phyloP scores from a whole-genome alignment of 306 rosid genomes.

The Rubus idaeus region DNA sequence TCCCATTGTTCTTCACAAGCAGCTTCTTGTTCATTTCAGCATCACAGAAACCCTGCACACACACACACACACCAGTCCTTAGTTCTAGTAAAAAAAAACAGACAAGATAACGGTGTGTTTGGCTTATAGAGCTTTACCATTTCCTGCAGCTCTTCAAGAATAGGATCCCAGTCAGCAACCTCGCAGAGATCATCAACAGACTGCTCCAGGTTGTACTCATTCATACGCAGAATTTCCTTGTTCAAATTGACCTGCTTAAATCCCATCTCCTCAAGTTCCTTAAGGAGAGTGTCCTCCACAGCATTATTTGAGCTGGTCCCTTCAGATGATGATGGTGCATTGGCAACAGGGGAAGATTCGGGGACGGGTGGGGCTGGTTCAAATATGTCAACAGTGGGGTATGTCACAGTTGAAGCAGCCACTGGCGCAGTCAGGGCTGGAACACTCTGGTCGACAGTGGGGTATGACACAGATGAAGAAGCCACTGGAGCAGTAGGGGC shows the following conservation, averaged over 20 bases:
- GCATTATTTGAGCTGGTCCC: conserved; percentile 25
- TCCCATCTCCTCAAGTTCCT: conserved; percentile 83
- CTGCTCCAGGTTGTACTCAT: conserved; percentile 64
- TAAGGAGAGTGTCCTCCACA: conserved; percentile 67
- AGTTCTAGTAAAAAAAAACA: conserved; percentile 12
- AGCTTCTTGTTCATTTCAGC: conserved; percentile 64
- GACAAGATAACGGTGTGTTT: not conserved
- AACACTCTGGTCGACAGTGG: conserved; percentile 31
- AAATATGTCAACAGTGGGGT: conserved; percentile 46
- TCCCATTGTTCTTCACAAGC: conserved; percentile 83
- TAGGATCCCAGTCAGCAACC: conserved; percentile 77
- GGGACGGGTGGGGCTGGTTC: conserved; percentile 22
- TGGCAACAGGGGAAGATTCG: conserved; percentile 21
- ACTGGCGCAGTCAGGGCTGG: conserved; percentile 26
- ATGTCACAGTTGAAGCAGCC: conserved; percentile 33
- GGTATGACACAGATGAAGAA: conserved; percentile 42
- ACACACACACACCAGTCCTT: not conserved
- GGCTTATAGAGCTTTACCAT: conserved; percentile 52
- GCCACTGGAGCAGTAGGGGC: conserved; percentile 28
- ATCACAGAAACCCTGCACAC: conserved; percentile 74
- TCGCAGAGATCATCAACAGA: conserved; percentile 81
- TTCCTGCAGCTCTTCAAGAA: conserved; percentile 73
- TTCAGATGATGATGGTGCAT: conserved; percentile 31
- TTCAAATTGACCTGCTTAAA: conserved; percentile 70
- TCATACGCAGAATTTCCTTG: conserved; percentile 74